These are phyloP conservation scores for Monilinia polystroma DNA, from an alignment of 2,329 filamentous ascomycete species.

Conservation along the genomic window DNA sequence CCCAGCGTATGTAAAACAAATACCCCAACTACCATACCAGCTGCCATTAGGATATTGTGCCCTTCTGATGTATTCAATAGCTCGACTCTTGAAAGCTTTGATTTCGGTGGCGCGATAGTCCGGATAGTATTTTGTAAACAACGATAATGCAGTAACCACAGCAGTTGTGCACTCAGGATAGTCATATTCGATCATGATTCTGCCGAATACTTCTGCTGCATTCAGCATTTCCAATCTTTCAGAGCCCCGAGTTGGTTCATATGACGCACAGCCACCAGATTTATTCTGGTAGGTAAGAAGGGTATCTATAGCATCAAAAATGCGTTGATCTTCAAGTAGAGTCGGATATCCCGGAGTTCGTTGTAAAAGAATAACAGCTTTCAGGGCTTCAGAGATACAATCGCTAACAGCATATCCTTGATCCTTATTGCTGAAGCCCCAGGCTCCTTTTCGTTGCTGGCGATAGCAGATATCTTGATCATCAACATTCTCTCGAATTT, in stretches of 20 bases:
- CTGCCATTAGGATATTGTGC: conserved; percentile 79
- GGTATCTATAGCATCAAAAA: conserved; percentile 87
- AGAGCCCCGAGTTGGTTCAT: conserved; percentile 79
- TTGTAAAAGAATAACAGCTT: conserved; percentile 82
- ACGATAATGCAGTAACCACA: conserved; percentile 79
- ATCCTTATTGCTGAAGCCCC: conserved; percentile 89
- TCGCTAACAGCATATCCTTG: conserved; percentile 97
- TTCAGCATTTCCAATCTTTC: conserved; percentile 82
- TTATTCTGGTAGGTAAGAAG: conserved; percentile 87
- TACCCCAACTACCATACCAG: conserved; percentile 98
- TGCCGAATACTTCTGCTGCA: conserved; percentile 91
- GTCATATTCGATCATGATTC: conserved; percentile 98
- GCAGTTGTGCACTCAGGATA: conserved; percentile 98
- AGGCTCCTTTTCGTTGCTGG: conserved; percentile 87
- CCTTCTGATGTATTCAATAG: conserved; percentile 78
- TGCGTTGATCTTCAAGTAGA: conserved; percentile 71
- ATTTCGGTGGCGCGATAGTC: conserved; percentile 78
- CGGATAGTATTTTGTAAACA: conserved; percentile 80
- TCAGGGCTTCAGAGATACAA: conserved; percentile 88
- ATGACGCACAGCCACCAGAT: conserved; percentile 84
- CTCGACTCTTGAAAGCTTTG: conserved; percentile 65
- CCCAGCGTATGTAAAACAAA: conserved; percentile 95
- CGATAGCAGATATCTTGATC: conserved; percentile 76
- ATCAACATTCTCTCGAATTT: conserved; percentile 76
- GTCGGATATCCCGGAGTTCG: conserved; percentile 71